phyloP scores from a whole-genome alignment of 768 basidiomycete species.

The Cystobasidium onofrii region DNA sequence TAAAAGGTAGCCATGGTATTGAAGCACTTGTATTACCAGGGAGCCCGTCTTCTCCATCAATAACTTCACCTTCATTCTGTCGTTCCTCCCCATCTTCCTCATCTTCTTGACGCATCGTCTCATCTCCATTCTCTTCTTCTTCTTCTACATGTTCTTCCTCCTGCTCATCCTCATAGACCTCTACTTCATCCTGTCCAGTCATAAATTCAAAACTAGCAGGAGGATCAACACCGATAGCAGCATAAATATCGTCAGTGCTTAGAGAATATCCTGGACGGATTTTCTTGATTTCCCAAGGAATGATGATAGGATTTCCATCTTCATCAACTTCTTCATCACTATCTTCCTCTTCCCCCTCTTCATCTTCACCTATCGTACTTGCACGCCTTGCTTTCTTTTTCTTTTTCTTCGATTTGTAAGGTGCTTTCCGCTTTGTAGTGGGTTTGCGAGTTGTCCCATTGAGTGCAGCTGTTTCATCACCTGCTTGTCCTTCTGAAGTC shows the following conservation, averaged over 20 bases:
- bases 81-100: background rate
- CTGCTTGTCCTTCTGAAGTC: background rate
- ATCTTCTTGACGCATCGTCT: too few relatives aligned
- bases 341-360: background rate
- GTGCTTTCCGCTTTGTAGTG: too few relatives aligned
- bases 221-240: background rate
- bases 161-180: background rate
- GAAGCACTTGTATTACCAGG: too few relatives aligned
- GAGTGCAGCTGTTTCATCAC: background rate
- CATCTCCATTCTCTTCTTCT: background rate
- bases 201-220: background rate
- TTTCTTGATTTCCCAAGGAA: background rate
- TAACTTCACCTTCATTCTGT: background rate
- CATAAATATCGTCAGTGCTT: background rate
- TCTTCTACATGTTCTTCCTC: background rate
- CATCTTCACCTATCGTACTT: background rate
- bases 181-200: background rate
- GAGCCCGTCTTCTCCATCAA: background rate
- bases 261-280: background rate
- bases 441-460: background rate
- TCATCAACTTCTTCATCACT: background rate
- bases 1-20: background rate
- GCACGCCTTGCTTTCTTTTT: too few relatives aligned
- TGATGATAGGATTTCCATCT: background rate
- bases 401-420: too few relatives aligned